These are phyloP conservation scores for Urtica urens DNA, from an alignment of 306 rosid species.

Conservation along the genomic window DNA sequence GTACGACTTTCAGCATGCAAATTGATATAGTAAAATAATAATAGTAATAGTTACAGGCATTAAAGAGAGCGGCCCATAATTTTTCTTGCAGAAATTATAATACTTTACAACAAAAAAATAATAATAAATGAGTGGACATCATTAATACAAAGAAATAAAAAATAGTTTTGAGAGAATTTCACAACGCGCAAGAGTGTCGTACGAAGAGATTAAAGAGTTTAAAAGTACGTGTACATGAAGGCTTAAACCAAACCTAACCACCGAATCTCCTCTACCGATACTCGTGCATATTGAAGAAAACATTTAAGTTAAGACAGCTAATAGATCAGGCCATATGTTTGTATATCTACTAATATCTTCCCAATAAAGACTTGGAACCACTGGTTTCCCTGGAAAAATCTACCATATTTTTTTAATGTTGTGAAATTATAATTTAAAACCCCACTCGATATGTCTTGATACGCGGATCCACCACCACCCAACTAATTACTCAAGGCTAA, in stretches of 20 bases:
- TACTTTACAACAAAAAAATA: background rate
- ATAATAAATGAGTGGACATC: background rate
- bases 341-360: slow-evolving; percentile 2
- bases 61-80: background rate
- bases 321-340: background rate
- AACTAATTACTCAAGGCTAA: background rate
- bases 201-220: background rate
- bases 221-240: background rate
- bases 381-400: background rate
- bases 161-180: background rate
- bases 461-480: no score
- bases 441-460: no score
- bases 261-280: background rate
- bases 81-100: background rate
- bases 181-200: background rate
- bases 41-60: background rate
- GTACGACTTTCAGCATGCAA: background rate
- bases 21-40: background rate
- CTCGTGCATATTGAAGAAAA: background rate
- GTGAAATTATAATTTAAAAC: no score
- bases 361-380: background rate
- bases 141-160: background rate
- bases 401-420: no score
- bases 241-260: slow-evolving; percentile 1
- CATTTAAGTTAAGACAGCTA: background rate